These are phyloP conservation scores for Athelia sp. DNA, from an alignment of 1,284 basidiomycete genomes.

Conservation along the genomic window DNA sequence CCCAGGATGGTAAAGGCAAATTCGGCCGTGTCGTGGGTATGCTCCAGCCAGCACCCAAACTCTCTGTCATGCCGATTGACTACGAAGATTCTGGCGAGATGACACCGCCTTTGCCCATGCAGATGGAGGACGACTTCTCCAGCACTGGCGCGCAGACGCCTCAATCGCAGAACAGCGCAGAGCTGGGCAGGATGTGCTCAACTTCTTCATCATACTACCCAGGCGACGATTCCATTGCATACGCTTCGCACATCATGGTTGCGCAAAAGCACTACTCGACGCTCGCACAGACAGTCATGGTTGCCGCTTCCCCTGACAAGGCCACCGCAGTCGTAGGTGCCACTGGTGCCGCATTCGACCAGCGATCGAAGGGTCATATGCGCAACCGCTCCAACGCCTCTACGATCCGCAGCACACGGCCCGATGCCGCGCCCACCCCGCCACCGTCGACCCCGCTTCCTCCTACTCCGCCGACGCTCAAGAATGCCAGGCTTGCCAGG, in stretches of 20 bases:
- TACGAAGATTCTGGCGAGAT: constrained; percentile 13
- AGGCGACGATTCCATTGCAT: constrained; percentile 43
- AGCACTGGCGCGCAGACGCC: constrained; percentile 35
- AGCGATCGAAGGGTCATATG: constrained; percentile 27
- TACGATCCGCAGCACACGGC: constrained; percentile 31
- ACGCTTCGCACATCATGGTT: constrained; percentile 56
- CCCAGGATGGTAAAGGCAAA: constrained; percentile 56
- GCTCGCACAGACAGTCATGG: constrained; percentile 54
- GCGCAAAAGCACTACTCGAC: constrained; percentile 66
- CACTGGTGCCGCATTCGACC: constrained; percentile 28
- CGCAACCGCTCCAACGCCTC: constrained; percentile 44
- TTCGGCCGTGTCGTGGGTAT: constrained; percentile 53
- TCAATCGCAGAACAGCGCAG: constrained; percentile 46
- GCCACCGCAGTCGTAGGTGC: constrained; percentile 22
- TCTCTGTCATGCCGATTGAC: constrained; percentile 57
- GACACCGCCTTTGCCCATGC: constrained; percentile 44
- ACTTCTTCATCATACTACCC: constrained; percentile 50
- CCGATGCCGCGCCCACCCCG: constrained; percentile 42
- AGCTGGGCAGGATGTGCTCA: constrained; percentile 50
- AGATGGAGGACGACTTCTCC: constrained; percentile 36
- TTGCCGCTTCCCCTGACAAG: constrained; percentile 43
- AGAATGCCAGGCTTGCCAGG: constrained; percentile 40
- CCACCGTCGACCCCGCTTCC: constrained; percentile 64
- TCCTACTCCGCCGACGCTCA: constrained; percentile 60
- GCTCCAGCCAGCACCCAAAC: constrained; percentile 55